phyloP scores from a whole-genome alignment of 2,329 filamentous ascomycete genomes.

The Chalaropsis ovoidea region DNA sequence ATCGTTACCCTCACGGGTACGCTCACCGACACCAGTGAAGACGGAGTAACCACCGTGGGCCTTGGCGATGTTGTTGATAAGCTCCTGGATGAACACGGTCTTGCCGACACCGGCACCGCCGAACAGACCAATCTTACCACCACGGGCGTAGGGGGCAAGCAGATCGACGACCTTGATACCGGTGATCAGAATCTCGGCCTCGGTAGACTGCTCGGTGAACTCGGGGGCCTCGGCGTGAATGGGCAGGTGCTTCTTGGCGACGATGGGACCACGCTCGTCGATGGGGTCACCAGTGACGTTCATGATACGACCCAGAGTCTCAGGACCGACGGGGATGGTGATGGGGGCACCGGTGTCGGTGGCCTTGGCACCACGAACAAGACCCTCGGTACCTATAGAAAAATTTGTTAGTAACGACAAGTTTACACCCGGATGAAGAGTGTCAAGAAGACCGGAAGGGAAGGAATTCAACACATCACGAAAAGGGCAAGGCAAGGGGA shows the following conservation, averaged over 20 bases:
- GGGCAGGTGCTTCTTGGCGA: constrained; percentile 73
- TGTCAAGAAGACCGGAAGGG: constrained; percentile 9
- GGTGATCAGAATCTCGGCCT: constrained; percentile 91
- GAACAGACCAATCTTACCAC: constrained; percentile 99
- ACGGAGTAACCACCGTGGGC: constrained; percentile 99
- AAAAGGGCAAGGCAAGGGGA: constrained; percentile 4
- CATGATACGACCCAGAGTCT: constrained; percentile 96
- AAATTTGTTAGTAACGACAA: constrained; percentile 13
- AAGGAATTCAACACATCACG: constrained; percentile 2
- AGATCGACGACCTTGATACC: constrained; percentile 99
- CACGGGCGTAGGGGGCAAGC: constrained; percentile 97
- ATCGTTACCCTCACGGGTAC: constrained; percentile 99
- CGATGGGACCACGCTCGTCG: constrained; percentile 97
- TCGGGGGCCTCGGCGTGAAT: constrained; percentile 90
- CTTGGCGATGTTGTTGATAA: constrained; percentile 99
- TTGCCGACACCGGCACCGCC: constrained; percentile 99
- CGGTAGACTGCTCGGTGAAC: constrained; percentile 93
- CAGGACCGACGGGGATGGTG: constrained; percentile 87
- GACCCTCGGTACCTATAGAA: constrained; percentile 93
- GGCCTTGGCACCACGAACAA: constrained; percentile 80
- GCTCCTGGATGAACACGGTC: constrained; percentile 99
- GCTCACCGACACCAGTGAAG: constrained; percentile 99
- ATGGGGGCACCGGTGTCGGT: constrained; percentile 89
- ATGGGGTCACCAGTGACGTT: constrained; percentile 99
- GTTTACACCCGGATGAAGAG: background rate